phyloP scores from a whole-genome alignment of 2,329 filamentous ascomycete species.

The Rugonectria rugulosa region DNA sequence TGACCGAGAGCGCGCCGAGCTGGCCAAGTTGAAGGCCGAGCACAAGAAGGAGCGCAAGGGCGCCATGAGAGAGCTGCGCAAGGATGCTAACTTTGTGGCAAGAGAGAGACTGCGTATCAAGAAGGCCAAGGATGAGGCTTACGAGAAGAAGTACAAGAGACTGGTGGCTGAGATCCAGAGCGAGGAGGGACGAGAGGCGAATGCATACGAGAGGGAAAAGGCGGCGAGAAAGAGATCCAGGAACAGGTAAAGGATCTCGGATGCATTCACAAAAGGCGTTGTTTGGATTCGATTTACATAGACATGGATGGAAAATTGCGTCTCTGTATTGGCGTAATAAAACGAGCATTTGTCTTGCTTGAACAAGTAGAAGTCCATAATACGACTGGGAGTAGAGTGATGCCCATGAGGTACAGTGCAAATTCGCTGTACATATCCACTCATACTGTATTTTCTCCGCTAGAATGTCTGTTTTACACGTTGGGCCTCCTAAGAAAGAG shows the following conservation, averaged over 20 bases:
- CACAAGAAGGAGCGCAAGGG: slow-evolving; percentile 97
- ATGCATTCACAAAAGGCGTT: slow-evolving; percentile 29
- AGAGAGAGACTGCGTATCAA: slow-evolving; percentile 90
- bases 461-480: no score
- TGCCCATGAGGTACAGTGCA: no score
- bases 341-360: no score
- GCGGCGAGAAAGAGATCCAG: slow-evolving; percentile 73
- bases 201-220: slow-evolving; percentile 90
- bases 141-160: slow-evolving; percentile 95
- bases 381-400: no score
- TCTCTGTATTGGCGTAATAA: no score
- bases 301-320: no score
- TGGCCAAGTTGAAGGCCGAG: slow-evolving; percentile 84
- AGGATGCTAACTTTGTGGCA: slow-evolving; percentile 93
- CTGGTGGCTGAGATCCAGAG: slow-evolving; percentile 95
- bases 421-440: no score
- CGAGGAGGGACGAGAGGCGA: slow-evolving; percentile 86
- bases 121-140: slow-evolving; percentile 90
- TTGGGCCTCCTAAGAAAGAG: no score
- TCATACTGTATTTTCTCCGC: no score
- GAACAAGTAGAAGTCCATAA: no score
- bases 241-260: slow-evolving; percentile 45
- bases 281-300: neutral
- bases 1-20: slow-evolving; percentile 85
- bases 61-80: slow-evolving; percentile 89